phyloP scores from a whole-genome alignment of 345 rosid genomes.

The Erysimum cheiranthoides region DNA sequence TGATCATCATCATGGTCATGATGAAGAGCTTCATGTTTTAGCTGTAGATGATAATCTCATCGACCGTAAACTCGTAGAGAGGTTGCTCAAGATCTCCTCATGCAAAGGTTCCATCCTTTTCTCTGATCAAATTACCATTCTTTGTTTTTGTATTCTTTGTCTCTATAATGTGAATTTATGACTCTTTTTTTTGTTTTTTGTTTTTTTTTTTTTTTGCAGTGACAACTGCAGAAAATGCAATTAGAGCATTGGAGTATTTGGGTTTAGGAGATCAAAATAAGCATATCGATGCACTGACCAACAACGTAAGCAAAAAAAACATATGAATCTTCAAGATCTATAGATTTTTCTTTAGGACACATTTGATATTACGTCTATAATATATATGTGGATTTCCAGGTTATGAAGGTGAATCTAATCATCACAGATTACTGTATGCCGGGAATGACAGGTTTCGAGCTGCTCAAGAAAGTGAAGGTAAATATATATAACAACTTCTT shows the following conservation, averaged over 20 bases:
- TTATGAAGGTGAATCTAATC: constrained; percentile 67
- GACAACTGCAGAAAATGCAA: constrained; percentile 80
- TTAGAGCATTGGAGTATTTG: constrained; percentile 78
- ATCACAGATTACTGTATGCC: constrained; percentile 97
- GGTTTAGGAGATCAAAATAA: constrained; percentile 62
- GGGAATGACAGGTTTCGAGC: constrained; percentile 90
- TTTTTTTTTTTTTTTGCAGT: no score
- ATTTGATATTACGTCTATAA: constrained; percentile 1
- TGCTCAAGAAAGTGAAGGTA: constrained; percentile 89
- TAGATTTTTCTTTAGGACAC: neutral
- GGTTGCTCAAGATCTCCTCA: constrained; percentile 66
- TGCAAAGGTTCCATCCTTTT: constrained; percentile 59
- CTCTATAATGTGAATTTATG: neutral
- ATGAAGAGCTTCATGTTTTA: constrained; percentile 65
- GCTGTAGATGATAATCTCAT: constrained; percentile 86
- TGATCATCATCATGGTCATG: constrained; percentile 34
- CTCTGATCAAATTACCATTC: neutral
- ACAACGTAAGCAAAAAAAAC: constrained; percentile 32
- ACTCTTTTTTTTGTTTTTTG: no score
- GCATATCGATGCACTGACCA: constrained; percentile 30
- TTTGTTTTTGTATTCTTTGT: neutral
- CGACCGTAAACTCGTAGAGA: constrained; percentile 74
- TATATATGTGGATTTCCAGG: constrained; percentile 41
- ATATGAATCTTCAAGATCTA: constrained; percentile 10
- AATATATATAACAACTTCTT: neutral